A percentile compares a stretch with the other conserved stretches of the same genome.
These are phyloP conservation scores for Acacia crassicarpa DNA, from an alignment of 306 rosid species.

Conservation along the genomic window DNA sequence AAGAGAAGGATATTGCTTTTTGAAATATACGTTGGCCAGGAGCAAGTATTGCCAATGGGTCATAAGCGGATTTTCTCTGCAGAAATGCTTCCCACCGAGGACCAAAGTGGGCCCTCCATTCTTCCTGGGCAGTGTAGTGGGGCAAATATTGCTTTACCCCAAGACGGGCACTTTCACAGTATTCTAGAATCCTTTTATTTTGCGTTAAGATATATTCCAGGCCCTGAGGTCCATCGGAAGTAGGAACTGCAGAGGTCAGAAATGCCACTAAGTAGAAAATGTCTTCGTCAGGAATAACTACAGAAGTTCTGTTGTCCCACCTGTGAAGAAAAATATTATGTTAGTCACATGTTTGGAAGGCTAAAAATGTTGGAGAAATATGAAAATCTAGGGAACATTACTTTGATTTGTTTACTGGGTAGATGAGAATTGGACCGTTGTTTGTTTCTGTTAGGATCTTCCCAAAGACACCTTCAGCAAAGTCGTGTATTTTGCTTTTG, in stretches of 20 bases:
- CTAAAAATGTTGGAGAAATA: neutral
- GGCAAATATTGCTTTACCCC: conserved; percentile 24
- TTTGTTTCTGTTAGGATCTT: conserved; percentile 44
- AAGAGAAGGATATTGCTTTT: conserved; percentile 56
- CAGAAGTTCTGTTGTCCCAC: conserved; percentile 24
- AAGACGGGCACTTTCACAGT: conserved; percentile 13
- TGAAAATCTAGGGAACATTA: neutral
- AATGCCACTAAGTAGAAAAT: conserved; percentile 50
- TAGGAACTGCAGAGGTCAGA: conserved; percentile 11
- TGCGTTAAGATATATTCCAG: conserved; percentile 1
- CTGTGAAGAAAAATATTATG: conserved; percentile 34
- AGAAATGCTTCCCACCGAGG: conserved; percentile 7
- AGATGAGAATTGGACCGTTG: conserved; percentile 56
- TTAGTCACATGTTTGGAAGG: neutral
- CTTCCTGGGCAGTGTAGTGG: conserved; percentile 22
- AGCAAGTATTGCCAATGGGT: conserved; percentile 52
- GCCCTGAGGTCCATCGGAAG: conserved; percentile 11
- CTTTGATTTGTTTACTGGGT: conserved; percentile 68
- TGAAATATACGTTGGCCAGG: conserved; percentile 91
- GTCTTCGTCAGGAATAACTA: conserved; percentile 63
- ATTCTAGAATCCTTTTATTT: conserved; percentile 14
- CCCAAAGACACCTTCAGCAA: conserved; percentile 66
- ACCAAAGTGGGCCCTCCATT: conserved; percentile 22
- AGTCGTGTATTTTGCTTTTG: conserved; percentile 56
- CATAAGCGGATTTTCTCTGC: conserved; percentile 7